Evolutionary conservation across 805 yeast species (phyloP), one percentile per base, ranked within the genome.

Genomic region (Cyberlindnera sargentensis): DNA sequence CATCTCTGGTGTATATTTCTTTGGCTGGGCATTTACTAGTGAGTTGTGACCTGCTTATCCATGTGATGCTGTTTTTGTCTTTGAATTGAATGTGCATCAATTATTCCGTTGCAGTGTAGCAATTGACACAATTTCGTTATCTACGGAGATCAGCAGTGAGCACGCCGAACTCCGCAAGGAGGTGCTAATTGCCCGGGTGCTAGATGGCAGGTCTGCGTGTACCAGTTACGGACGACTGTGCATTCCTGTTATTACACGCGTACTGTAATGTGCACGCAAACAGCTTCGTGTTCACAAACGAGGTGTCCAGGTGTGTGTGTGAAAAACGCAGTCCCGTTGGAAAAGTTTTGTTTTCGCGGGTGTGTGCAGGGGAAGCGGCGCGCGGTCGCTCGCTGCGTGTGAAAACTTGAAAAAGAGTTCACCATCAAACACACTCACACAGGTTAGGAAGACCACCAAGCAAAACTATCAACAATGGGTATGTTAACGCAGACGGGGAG

Each of bases 391-490:
- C 34, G 20, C 32, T 20, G 33, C 8, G 40, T 31, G 48, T 46
- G 51, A 47, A 53, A 53, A 53, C 47, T 51, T 51, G 52, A 51
- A 53, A 53, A 53, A 51, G 50, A 41, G 45, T 45, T 40, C 40
- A 36, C 37, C 44, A 36, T 36, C 44, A 34, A 42, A 39, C 27
- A 43, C 42, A 42, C 44, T 33, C 41, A 42, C 41, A 9, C 31
- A 26, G 32, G 34, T 9, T 6, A n/a, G 35, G 33, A 42, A 39
- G 36, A 44, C 32, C 49, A 53, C 55, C 56, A 55, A 53, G 47
- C 51, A 53, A 41, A 43, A 53, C 46, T 42, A 54, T 54, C 56
- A 55, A 57, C 53, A 55, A 57, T 57, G 61, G 61, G 61, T 57
- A 57, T 52, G 61, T 57, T 38, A 37, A n/a, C 32, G 20, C 6